phyloP scores from a whole-genome alignment of 2,329 filamentous ascomycete species.

The Colletotrichum cuscutae region DNA sequence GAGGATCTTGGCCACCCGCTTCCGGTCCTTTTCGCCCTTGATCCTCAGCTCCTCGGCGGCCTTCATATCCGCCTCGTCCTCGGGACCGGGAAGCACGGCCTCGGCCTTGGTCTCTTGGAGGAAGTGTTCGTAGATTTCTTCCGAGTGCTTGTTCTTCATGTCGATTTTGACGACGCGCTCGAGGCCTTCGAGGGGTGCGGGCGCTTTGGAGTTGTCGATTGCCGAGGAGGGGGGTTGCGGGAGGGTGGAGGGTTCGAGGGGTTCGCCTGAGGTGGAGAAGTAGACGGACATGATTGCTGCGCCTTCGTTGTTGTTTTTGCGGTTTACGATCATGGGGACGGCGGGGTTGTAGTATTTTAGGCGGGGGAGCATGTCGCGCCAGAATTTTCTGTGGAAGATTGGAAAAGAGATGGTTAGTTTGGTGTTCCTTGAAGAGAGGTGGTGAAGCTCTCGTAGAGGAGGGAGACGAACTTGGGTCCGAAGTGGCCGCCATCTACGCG shows the following conservation, averaged over 20 bases:
- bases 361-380: conserved; percentile 81
- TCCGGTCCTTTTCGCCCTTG: conserved; percentile 64
- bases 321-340: conserved; percentile 84
- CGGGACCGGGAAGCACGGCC: conserved; percentile 63
- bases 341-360: conserved; percentile 95
- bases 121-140: conserved; percentile 72
- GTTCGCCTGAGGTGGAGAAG: conserved; percentile 55
- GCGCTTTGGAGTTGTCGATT: conserved; percentile 59
- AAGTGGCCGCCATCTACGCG: conserved; percentile 74
- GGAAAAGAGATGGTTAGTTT: conserved; percentile 37
- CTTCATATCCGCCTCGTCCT: conserved; percentile 69
- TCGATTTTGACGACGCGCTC: conserved; percentile 66
- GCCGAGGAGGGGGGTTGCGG: conserved; percentile 59
- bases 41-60: conserved; percentile 65
- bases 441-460: conserved; percentile 33
- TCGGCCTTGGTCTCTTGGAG: conserved; percentile 71
- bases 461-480: conserved; percentile 71
- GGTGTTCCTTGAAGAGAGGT: conserved; percentile 39
- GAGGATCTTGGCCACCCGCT: conserved; percentile 61
- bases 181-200: conserved; percentile 53
- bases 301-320: conserved; percentile 65
- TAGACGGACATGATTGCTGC: conserved; percentile 74
- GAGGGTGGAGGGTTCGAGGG: conserved; percentile 42
- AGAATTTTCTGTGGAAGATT: conserved; percentile 77
- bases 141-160: conserved; percentile 71